phyloP scores from a whole-genome alignment of 805 yeast species.

The Saccharomycopsis fodiens region DNA sequence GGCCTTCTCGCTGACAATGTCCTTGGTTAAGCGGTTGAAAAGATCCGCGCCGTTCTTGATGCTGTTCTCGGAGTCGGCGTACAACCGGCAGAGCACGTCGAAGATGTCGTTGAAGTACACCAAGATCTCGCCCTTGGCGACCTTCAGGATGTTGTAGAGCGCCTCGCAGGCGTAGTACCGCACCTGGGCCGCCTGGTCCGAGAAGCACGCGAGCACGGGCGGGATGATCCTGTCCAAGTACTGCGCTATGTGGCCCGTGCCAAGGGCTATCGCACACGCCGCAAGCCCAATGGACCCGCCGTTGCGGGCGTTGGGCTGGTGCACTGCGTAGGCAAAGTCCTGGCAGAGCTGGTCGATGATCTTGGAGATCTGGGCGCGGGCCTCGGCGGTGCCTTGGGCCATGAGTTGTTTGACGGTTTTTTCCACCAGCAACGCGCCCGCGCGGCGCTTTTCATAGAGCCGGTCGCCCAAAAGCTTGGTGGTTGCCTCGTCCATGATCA shows the following conservation, averaged over 20 bases:
- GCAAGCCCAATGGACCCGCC: conserved; percentile 96
- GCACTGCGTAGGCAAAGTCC: conserved; percentile 74
- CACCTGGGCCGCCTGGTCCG: conserved; percentile 96
- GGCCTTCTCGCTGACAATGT: conserved; percentile 91
- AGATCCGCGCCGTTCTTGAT: conserved; percentile 95
- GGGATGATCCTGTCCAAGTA: conserved; percentile 82
- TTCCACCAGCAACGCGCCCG: conserved; percentile 74
- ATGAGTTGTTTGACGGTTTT: conserved; percentile 64
- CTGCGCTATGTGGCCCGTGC: conserved; percentile 71
- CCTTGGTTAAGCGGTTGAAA: conserved; percentile 82
- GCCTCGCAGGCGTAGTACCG: conserved; percentile 96
- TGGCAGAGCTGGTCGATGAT: conserved; percentile 68
- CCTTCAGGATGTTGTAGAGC: conserved; percentile 90
- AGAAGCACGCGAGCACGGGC: conserved; percentile 91
- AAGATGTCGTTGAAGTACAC: conserved; percentile 90
- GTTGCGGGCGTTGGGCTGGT: conserved; percentile 82
- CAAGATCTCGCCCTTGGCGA: conserved; percentile 90
- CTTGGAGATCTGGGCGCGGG: conserved; percentile 43
- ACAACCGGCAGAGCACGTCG: conserved; percentile 82
- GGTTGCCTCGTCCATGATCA: conserved; percentile 46
- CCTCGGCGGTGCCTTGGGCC: conserved; percentile 50
- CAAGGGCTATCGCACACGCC: conserved; percentile 90
- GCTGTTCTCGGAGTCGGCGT: conserved; percentile 84
- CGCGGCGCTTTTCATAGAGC: conserved; percentile 68
- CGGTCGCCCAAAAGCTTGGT: conserved; percentile 65